Base-by-base conservation (phyloP, 441 rosid species). In the Populus hybrid region DNA sequence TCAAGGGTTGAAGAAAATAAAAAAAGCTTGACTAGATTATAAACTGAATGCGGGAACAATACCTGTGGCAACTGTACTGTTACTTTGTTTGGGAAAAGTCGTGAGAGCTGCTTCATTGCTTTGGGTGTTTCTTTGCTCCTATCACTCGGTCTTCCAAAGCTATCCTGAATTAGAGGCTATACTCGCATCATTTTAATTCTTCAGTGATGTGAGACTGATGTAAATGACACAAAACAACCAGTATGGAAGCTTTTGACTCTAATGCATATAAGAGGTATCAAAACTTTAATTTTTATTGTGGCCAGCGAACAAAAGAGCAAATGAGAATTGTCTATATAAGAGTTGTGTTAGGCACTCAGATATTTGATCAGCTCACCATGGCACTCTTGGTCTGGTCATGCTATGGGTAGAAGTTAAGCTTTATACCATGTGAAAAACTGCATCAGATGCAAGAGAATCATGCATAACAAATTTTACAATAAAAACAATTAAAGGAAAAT, bases 21-120 rank as follows among this genome's bases (percentile, higher is more conserved):
- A 21, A 6, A 28, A 40, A 67, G 65, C 67, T 69, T 4, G 73
- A 38, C 21, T 28, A 21, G 16, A 35, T 50, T 59, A 75, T 26
- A 70, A 69, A 75, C 8, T 2, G 33, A 80, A 53, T 18, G 21
- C 64, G 40, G 31, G 73, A 42, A 65, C 75, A 71, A 68, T 59
- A 95, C 99, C 98, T 94, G 98, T 86, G 99, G 99, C 72, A 92
- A 80, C 84, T 97, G 99, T 83, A 97, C 88, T 20, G 90, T 81
- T 76, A 97, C 92, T 94, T 94, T 97, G 88, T 94, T 94, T 11
- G 99, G 98, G 81, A 97, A 91, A n/a, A n/a, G n/a, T n/a, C n/a
- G n/a, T n/a, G n/a, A n/a, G n/a, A n/a, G n/a, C n/a, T n/a, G n/a
- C n/a, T 97, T 97, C 92, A 90, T 80, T 31, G 93, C 83, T 89